A percentile compares a stretch with the other conserved stretches of the same genome.
Evolutionary conservation across 1,139 yeast genomes (phyloP).

Genomic region (Debaryomycetaceae sp.): DNA sequence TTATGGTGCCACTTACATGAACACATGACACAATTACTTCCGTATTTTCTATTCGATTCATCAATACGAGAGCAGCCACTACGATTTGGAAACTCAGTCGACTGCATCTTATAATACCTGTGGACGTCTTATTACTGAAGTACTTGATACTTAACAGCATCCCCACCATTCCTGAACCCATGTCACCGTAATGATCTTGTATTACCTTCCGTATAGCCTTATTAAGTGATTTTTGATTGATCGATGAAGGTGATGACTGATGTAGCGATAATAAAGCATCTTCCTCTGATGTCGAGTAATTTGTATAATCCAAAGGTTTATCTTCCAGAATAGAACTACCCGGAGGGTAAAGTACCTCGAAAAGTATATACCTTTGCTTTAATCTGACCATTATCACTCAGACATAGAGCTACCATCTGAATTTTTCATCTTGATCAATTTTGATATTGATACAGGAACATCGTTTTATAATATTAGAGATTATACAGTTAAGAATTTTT

Average conservation of each 20-base stretch:
- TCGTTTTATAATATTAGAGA: background rate
- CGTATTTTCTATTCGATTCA: constrained; percentile 51
- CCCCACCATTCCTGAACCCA: constrained; percentile 68
- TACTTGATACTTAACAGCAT: constrained; percentile 67
- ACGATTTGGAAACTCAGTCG: constrained; percentile 62
- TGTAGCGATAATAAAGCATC: constrained; percentile 46
- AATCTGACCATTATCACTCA: constrained; percentile 70
- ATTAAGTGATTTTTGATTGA: constrained; percentile 47
- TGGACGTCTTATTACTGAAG: constrained; percentile 75
- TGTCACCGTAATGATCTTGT: constrained; percentile 69
- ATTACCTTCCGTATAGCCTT: constrained; percentile 53
- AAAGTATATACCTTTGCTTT: constrained; percentile 78
- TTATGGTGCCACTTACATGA: constrained; percentile 85
- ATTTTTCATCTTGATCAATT: background rate
- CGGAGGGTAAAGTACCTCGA: constrained; percentile 73
- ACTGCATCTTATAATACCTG: constrained; percentile 80
- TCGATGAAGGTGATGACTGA: constrained; percentile 42
- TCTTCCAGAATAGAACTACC: background rate
- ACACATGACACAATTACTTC: constrained; percentile 58
- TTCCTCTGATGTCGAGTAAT: constrained; percentile 25
- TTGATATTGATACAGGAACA: constrained; percentile 3
- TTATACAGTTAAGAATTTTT: constrained; percentile 50
- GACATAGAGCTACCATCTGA: background rate
- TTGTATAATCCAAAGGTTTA: constrained; percentile 12
- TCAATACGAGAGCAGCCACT: constrained; percentile 66